A percentile compares a stretch with the other conserved stretches of the same genome.
These are phyloP conservation scores for Berkeleyomyces basicola DNA, from an alignment of 2,329 filamentous ascomycete species.

Conservation along the genomic window DNA sequence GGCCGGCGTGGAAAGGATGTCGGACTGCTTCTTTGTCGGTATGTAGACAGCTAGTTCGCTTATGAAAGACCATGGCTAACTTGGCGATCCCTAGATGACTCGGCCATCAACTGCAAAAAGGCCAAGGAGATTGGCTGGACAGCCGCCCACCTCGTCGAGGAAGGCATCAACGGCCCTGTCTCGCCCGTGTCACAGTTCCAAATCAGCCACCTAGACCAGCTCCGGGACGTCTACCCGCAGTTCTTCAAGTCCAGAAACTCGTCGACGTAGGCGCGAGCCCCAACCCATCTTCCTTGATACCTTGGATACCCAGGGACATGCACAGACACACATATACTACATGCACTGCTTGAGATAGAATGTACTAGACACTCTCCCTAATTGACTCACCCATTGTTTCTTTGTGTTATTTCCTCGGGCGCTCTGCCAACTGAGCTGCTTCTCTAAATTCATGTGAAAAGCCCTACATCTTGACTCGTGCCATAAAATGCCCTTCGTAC, in stretches of 20 bases:
- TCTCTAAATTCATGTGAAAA: too few relatives aligned
- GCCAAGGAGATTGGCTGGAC: slow-evolving; percentile 74
- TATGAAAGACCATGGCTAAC: background rate
- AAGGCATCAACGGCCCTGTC: slow-evolving; percentile 45
- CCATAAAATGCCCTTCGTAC: background rate
- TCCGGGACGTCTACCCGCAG: slow-evolving; percentile 62
- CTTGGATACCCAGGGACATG: background rate
- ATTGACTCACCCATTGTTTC: background rate
- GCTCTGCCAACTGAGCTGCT: background rate
- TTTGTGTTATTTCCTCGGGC: background rate
- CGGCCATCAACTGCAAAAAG: slow-evolving; percentile 60
- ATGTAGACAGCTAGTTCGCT: slow-evolving; percentile 23
- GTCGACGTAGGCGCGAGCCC: background rate
- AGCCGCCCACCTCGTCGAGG: slow-evolving; percentile 70
- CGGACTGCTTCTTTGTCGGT: slow-evolving; percentile 89
- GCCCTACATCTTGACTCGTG: background rate
- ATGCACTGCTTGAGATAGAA: background rate
- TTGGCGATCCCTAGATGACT: slow-evolving; percentile 51
- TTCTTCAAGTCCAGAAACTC: slow-evolving; percentile 50
- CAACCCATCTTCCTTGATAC: background rate
- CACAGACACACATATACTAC: background rate
- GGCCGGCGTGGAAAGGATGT: slow-evolving; percentile 48
- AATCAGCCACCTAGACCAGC: slow-evolving; percentile 58
- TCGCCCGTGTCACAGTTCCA: slow-evolving; percentile 55
- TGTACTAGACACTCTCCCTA: background rate